Evolutionary conservation across 225 moss, liverwort and hornwort genomes (phyloP).

Genomic region (Antitrichia curtipendula): DNA sequence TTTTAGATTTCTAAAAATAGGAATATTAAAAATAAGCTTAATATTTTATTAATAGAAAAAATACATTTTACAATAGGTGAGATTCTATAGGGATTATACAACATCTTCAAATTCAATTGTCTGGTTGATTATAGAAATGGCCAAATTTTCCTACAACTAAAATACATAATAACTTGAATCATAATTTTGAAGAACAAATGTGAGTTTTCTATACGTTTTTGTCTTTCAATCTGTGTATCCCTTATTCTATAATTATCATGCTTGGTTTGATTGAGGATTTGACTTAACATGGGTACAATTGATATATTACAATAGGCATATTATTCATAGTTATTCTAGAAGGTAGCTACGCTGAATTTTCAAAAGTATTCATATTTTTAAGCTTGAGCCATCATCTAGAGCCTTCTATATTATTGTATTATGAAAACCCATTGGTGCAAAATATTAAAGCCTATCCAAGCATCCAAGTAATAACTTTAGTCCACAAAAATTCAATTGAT

Average conservation of each 20-base stretch:
- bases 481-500: not conserved
- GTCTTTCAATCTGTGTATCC: not conserved
- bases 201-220: not conserved
- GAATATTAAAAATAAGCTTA: too few relatives aligned
- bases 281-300: not conserved
- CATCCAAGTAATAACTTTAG: accelerated
- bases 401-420: not conserved
- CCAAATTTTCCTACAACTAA: not conserved
- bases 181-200: not conserved
- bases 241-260: not conserved
- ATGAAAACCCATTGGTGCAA: not conserved
- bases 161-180: not conserved
- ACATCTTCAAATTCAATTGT: not conserved
- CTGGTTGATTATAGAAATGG: too few relatives aligned
- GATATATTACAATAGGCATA: not conserved
- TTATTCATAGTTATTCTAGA: not conserved
- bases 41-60: too few relatives aligned
- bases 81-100: not conserved
- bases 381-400: not conserved
- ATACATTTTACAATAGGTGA: too few relatives aligned
- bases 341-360: not conserved
- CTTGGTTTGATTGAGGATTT: not conserved
- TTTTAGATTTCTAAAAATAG: not conserved
- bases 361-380: not conserved
- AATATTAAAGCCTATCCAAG: not conserved